These are phyloP conservation scores for Leishmania aethiopica DNA, from an alignment of 208 protist genomes.

Conservation along the genomic window DNA sequence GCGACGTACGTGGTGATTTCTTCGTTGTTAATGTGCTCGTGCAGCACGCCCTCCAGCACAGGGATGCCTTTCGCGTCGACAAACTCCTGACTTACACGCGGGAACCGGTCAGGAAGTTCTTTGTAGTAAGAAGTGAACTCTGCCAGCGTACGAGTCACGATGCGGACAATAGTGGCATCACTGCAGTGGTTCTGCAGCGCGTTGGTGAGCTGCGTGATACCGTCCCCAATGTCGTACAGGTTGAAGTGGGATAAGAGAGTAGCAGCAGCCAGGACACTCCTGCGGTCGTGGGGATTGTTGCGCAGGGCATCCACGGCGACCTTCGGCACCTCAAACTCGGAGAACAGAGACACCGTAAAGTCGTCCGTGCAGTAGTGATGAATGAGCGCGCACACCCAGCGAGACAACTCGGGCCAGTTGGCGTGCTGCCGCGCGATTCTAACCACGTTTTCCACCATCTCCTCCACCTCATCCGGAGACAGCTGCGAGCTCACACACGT, in stretches of 20 bases:
- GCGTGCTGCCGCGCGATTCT: constrained; percentile 59
- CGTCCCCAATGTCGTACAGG: constrained; percentile 82
- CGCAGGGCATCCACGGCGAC: constrained; percentile 70
- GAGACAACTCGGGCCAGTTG: constrained; percentile 73
- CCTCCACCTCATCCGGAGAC: constrained; percentile 75
- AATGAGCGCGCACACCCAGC: constrained; percentile 82
- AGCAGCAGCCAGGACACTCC: constrained; percentile 60
- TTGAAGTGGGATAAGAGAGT: constrained; percentile 88
- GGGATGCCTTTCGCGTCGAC: constrained; percentile 67
- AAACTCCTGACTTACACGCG: constrained; percentile 66
- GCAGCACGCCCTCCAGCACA: constrained; percentile 69
- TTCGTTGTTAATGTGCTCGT: constrained; percentile 69
- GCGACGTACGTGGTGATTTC: constrained; percentile 71
- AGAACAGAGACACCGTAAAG: constrained; percentile 85
- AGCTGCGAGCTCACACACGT: constrained; percentile 65
- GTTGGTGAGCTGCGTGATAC: constrained; percentile 76
- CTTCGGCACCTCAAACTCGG: constrained; percentile 77
- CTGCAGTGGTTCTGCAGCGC: constrained; percentile 54
- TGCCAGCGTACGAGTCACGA: constrained; percentile 67
- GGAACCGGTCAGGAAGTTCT: constrained; percentile 78
- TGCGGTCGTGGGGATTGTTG: constrained; percentile 51
- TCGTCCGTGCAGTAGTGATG: constrained; percentile 93
- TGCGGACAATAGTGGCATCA: constrained; percentile 53
- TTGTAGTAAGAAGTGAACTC: constrained; percentile 89
- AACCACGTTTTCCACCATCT: constrained; percentile 72